Percentiles rank a stretch among this genome's conserved stretches.
Conservation (phyloP, 2,329 filamentous ascomycete species). For the Fusarium sp. region DNA sequence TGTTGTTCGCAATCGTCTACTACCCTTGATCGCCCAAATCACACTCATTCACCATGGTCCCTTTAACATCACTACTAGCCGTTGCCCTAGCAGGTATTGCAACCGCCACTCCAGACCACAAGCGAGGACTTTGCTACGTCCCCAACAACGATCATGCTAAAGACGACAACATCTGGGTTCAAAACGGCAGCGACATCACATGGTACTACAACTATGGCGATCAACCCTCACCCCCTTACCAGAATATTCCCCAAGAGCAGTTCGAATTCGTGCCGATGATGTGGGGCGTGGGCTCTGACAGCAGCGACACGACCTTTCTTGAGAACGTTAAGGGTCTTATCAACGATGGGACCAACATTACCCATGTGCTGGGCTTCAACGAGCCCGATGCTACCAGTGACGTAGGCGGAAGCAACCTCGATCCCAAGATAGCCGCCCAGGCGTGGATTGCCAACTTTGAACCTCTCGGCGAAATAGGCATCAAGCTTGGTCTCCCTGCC, state of each 20-base stretch:
- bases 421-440: conserved; percentile 73
- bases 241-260: conserved; percentile 63
- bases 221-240: conserved; percentile 69
- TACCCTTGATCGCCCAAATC: not conserved
- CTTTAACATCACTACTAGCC: conserved; percentile 28
- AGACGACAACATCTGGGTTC: conserved; percentile 78
- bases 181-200: conserved; percentile 71
- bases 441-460: conserved; percentile 82
- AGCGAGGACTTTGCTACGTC: conserved; percentile 82
- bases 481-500: conserved; percentile 80
- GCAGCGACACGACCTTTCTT: conserved; percentile 73
- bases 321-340: conserved; percentile 71
- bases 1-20: not conserved
- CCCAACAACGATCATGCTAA: conserved; percentile 66
- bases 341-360: conserved; percentile 68
- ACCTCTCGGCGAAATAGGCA: conserved; percentile 74
- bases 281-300: conserved; percentile 72
- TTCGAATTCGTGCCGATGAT: conserved; percentile 88
- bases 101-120: conserved; percentile 59
- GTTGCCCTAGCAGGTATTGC: conserved; percentile 43
- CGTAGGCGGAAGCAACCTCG: conserved; percentile 75
- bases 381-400: conserved; percentile 76
- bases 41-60: conserved; percentile 19
- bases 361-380: conserved; percentile 82
- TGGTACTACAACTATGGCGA: conserved; percentile 90